Base-by-base conservation (phyloP, 139 green algal species). In the Coelastrella sp. region DNA sequence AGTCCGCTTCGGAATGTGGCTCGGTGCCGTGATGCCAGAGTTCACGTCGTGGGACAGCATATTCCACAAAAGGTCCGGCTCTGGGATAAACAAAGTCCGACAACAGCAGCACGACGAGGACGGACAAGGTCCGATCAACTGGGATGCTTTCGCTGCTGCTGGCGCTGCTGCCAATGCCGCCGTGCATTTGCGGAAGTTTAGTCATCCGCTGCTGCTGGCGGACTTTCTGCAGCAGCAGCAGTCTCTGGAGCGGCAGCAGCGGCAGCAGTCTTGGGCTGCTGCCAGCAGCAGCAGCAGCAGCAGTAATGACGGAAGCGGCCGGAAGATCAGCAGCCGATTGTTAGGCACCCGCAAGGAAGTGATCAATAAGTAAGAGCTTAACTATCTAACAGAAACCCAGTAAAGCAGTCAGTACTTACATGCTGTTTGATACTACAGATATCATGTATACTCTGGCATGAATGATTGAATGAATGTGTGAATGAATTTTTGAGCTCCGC, bases 121-220 rank as follows among this genome's bases (percentile, higher is more conserved):
- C 8, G 16, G 19, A 8, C 17, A 65, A 14, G n/a, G 23, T 58
- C n/a, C 82, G 19, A 23, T 87, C 3, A 57, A 87, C 20, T 87
- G 82, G 82, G 82, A 87, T 20, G 56, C 54, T 4, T 80, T 68
- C 13, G 56, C 83, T 22, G 74, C 83, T 66, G 66, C 83, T 13
- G 83, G 54, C 23, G 68, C 68, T 88, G 83, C 83, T 88, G 83
- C 83, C 5, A 66, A 65, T 75, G 83, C 88, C n/a, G 85, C 85
- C 8, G 91, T 97, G 80, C 85, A 94, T 13, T 90, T 97, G 17
- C 83, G 91, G 5, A 77, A 85, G 17, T 86, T 97, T 20, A 88
- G 93, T 64, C 96, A 98, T 90, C 96, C 96, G 6, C 92, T 98
- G 93, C 92, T 98, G 92, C 91, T 95, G 82, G 96, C 89, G 0